Conservation (phyloP, 2,329 filamentous ascomycete genomes). For the Escovopsis sp. region DNA sequence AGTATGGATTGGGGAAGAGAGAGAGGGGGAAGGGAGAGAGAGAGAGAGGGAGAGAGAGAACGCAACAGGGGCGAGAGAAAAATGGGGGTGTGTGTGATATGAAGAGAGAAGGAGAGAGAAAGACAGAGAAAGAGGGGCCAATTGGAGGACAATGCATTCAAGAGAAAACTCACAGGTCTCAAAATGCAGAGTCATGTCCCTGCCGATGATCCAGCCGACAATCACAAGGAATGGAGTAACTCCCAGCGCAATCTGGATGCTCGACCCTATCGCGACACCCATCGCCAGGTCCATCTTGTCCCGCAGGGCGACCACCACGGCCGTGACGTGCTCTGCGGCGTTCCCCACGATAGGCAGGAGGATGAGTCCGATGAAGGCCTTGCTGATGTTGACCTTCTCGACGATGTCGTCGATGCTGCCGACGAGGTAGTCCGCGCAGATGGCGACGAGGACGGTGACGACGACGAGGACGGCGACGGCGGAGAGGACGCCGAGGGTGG, state of each 20-base stretch:
- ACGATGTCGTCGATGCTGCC: conserved; percentile 62
- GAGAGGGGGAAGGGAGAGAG: neutral
- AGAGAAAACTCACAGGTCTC: conserved; percentile 36
- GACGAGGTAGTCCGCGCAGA: conserved; percentile 66
- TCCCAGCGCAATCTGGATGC: conserved; percentile 68
- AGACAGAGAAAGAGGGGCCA: neutral
- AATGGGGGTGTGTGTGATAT: too few species aligned
- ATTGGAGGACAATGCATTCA: too few species aligned
- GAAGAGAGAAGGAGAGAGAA: neutral
- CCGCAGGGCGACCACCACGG: conserved; percentile 62
- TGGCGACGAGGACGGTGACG: conserved; percentile 52
- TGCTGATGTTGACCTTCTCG: conserved; percentile 53
- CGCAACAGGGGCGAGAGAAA: too few species aligned
- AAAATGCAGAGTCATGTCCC: conserved; percentile 65
- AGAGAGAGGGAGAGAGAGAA: neutral
- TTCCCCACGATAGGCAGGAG: conserved; percentile 69
- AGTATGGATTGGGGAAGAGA: conserved; percentile 2
- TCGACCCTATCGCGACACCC: conserved; percentile 67
- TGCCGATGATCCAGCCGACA: conserved; percentile 60
- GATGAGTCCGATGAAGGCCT: conserved; percentile 68
- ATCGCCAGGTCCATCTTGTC: conserved; percentile 64
- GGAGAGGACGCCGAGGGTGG: conserved; percentile 45
- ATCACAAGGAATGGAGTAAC: conserved; percentile 71
- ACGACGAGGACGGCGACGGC: conserved; percentile 52
- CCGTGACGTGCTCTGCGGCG: conserved; percentile 68